These are phyloP conservation scores for Prasinococcaceae sp. DNA, from an alignment of 139 green algal species.

Conservation along the genomic window DNA sequence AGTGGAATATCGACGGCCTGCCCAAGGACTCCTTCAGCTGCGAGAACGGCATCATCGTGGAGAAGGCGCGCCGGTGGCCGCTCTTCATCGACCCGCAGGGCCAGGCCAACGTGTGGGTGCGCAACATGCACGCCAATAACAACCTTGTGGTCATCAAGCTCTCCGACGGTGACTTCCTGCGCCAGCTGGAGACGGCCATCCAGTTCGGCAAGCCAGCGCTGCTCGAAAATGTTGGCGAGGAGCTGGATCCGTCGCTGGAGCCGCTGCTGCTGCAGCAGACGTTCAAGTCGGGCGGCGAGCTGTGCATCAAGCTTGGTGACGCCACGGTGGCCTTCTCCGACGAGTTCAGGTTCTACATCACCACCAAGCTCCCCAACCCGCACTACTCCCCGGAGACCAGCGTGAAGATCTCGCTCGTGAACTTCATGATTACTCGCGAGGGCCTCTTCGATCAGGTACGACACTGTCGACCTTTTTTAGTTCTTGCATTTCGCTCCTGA, in stretches of 20 bases:
- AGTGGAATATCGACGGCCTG: slow-evolving; percentile 51
- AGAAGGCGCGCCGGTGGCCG: slow-evolving; percentile 23
- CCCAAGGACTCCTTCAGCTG: slow-evolving; percentile 53
- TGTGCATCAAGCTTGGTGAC: slow-evolving; percentile 31
- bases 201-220: slow-evolving; percentile 33
- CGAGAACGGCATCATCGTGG: slow-evolving; percentile 46
- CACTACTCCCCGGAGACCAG: slow-evolving; percentile 32
- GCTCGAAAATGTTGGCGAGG: slow-evolving; percentile 36
- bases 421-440: slow-evolving; percentile 62
- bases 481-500: too few species aligned
- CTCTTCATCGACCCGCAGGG: slow-evolving; percentile 35
- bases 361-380: slow-evolving; percentile 36
- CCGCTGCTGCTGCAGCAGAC: slow-evolving; percentile 33
- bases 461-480: too few species aligned
- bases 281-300: slow-evolving; percentile 26
- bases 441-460: slow-evolving; percentile 45
- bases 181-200: slow-evolving; percentile 32
- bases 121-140: slow-evolving; percentile 29
- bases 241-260: slow-evolving; percentile 31
- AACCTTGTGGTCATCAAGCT: slow-evolving; percentile 29
- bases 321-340: slow-evolving; percentile 24
- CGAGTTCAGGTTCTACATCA: slow-evolving; percentile 40
- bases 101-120: slow-evolving; percentile 34
- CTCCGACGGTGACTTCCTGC: slow-evolving; percentile 28
- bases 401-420: slow-evolving; percentile 45